Evolutionary conservation across 2,329 filamentous ascomycete species (phyloP).

Genomic region (Clonostachys byssicola): DNA sequence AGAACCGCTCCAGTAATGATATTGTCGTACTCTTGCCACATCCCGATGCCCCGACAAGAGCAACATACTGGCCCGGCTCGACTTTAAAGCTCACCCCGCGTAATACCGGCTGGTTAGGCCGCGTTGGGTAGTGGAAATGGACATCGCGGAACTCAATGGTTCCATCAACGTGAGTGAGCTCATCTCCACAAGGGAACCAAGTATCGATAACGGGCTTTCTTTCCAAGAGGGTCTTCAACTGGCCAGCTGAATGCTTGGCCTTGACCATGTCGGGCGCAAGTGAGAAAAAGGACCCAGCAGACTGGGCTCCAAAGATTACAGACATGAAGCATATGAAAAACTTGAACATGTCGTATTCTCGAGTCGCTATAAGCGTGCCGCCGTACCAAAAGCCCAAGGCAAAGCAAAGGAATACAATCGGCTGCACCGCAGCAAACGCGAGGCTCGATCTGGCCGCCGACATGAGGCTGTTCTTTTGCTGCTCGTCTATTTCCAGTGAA

Average conservation of each 20-base stretch:
- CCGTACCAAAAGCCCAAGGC: slow-evolving; percentile 94
- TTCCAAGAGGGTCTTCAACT: slow-evolving; percentile 78
- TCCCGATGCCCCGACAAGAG: slow-evolving; percentile 86
- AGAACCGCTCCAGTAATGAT: slow-evolving; percentile 88
- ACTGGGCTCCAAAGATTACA: slow-evolving; percentile 88
- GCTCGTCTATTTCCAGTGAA: slow-evolving; percentile 58
- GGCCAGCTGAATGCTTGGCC: slow-evolving; percentile 76
- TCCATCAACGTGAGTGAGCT: slow-evolving; percentile 34
- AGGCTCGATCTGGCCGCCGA: slow-evolving; percentile 74
- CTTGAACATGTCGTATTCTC: slow-evolving; percentile 74
- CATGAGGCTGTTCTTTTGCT: slow-evolving; percentile 63
- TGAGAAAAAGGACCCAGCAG: slow-evolving; percentile 82
- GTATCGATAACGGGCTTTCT: slow-evolving; percentile 76
- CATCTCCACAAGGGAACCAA: slow-evolving; percentile 62
- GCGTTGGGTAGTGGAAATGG: slow-evolving; percentile 90
- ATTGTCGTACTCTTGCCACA: slow-evolving; percentile 96
- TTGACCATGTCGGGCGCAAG: slow-evolving; percentile 94
- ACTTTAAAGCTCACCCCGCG: background rate
- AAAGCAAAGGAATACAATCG: slow-evolving; percentile 76
- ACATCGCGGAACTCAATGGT: slow-evolving; percentile 87
- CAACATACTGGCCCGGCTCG: background rate
- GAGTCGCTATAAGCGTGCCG: slow-evolving; percentile 65
- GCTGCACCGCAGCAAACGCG: slow-evolving; percentile 83
- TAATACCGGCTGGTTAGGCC: slow-evolving; percentile 52
- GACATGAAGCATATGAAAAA: slow-evolving; percentile 91